A percentile compares a stretch with the other conserved stretches of the same genome.
phyloP scores from a whole-genome alignment of 495 filamentous ascomycete species.

The Neurospora terricola region DNA sequence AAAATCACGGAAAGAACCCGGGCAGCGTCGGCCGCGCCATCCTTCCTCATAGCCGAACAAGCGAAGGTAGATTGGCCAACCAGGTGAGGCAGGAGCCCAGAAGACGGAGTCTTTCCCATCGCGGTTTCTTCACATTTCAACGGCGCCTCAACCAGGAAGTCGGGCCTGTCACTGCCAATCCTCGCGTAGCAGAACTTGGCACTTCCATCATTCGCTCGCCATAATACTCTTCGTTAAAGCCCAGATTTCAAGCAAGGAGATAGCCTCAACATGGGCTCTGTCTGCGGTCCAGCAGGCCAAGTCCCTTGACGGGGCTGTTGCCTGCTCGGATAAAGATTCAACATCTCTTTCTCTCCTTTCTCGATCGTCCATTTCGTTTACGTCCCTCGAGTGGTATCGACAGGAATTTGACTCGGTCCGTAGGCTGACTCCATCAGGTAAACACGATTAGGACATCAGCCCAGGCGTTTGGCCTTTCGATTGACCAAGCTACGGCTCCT shows the following conservation, averaged over 20 bases:
- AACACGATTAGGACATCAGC: not conserved
- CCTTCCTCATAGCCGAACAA: not conserved
- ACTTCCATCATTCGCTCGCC: not conserved
- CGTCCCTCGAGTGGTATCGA: not conserved
- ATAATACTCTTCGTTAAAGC: not conserved
- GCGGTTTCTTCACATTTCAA: not conserved
- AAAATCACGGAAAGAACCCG: not conserved
- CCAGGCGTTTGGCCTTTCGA: not conserved
- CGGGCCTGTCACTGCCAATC: not conserved
- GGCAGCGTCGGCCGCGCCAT: not conserved
- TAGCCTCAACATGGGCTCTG: not conserved
- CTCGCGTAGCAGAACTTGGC: not conserved
- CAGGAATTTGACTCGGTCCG: not conserved
- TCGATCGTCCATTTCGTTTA: not conserved
- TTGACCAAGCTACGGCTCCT: not conserved
- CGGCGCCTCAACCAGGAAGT: not conserved
- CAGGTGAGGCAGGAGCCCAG: not conserved
- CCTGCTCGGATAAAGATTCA: not conserved
- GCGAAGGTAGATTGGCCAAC: not conserved
- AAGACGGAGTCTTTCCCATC: not conserved
- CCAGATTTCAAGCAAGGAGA: not conserved
- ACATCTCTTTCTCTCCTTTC: not conserved
- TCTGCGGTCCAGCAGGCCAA: not conserved
- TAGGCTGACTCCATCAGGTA: not conserved
- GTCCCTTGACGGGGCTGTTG: not conserved